These are phyloP conservation scores for Delphinella strobiligena DNA, from an alignment of 2,329 filamentous ascomycete genomes.

Conservation along the genomic window DNA sequence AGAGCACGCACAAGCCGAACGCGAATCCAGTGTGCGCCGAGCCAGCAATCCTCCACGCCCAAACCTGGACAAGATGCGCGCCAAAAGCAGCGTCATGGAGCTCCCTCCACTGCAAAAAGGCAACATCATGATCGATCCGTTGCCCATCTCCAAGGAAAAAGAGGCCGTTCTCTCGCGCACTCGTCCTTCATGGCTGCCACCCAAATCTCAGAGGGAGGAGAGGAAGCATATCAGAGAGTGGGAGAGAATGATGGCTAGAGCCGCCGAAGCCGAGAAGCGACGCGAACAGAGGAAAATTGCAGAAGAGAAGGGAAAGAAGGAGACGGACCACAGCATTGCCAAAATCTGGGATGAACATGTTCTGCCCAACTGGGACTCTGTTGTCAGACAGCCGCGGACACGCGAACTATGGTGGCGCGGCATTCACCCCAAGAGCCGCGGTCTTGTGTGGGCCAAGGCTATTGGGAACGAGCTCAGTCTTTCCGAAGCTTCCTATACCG, in stretches of 20 bases:
- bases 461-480: conserved; percentile 64
- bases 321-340: conserved; percentile 36
- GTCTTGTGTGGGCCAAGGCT: conserved; percentile 56
- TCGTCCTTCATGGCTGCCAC: conserved; percentile 71
- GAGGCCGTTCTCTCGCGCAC: conserved; percentile 68
- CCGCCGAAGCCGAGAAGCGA: conserved; percentile 45
- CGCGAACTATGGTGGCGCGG: conserved; percentile 76
- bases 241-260: conserved; percentile 64
- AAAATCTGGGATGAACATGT: conserved; percentile 67
- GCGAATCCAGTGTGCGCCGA: conserved; percentile 8
- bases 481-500: conserved; percentile 54
- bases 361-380: conserved; percentile 61
- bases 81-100: conserved; percentile 27
- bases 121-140: conserved; percentile 73
- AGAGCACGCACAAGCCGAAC: conserved; percentile 48
- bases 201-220: conserved; percentile 84
- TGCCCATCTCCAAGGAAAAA: conserved; percentile 77
- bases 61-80: conserved; percentile 12
- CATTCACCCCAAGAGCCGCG: conserved; percentile 57
- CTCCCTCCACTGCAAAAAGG: conserved; percentile 57
- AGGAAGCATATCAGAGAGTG: conserved; percentile 77
- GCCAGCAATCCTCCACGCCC: conserved; percentile 16
- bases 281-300: conserved; percentile 37
- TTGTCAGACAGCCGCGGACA: conserved; percentile 56
- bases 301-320: conserved; percentile 39